Evolutionary conservation across 2,329 filamentous ascomycete genomes (phyloP).

Genomic region (Colletotrichum tropicicola): DNA sequence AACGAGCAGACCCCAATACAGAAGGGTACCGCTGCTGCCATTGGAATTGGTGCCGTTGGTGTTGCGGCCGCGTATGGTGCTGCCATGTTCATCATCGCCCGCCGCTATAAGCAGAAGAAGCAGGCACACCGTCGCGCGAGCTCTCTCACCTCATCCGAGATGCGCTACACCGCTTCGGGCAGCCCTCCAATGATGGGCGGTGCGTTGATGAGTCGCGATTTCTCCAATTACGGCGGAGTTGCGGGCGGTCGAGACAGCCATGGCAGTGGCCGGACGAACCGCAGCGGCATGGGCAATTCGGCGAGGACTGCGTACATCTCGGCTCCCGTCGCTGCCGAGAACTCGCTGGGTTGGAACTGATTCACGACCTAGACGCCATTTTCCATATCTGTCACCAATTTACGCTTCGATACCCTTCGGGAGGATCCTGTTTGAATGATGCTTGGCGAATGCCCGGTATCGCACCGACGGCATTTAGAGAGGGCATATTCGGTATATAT

Average conservation of each 20-base stretch:
- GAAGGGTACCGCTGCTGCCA: conserved; percentile 70
- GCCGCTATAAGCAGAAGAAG: conserved; percentile 88
- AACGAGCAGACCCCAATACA: conserved; percentile 66
- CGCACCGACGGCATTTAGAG: conserved; percentile 21
- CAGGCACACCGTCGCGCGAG: conserved; percentile 79
- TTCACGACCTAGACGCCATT: conserved; percentile 42
- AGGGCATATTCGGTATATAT: conserved; percentile 1
- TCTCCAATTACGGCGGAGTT: conserved; percentile 62
- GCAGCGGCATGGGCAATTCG: conserved; percentile 61
- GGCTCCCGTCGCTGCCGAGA: conserved; percentile 90
- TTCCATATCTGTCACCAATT: conserved; percentile 24
- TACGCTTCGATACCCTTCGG: conserved; percentile 34
- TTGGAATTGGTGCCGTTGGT: conserved; percentile 80
- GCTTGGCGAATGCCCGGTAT: conserved; percentile 20
- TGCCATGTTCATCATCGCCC: conserved; percentile 93
- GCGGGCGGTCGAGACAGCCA: conserved; percentile 65
- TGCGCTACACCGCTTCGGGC: conserved; percentile 57
- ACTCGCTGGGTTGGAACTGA: conserved; percentile 96
- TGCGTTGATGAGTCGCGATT: conserved; percentile 66
- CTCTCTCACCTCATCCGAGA: conserved; percentile 71
- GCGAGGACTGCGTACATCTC: conserved; percentile 76
- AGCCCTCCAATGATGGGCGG: conserved; percentile 77
- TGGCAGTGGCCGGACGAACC: conserved; percentile 65
- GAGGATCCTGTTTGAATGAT: conserved; percentile 28
- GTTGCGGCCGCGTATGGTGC: conserved; percentile 89